These are phyloP conservation scores for Cynanchum wilfordii DNA, from an alignment of 257 asterid species.

Conservation along the genomic window DNA sequence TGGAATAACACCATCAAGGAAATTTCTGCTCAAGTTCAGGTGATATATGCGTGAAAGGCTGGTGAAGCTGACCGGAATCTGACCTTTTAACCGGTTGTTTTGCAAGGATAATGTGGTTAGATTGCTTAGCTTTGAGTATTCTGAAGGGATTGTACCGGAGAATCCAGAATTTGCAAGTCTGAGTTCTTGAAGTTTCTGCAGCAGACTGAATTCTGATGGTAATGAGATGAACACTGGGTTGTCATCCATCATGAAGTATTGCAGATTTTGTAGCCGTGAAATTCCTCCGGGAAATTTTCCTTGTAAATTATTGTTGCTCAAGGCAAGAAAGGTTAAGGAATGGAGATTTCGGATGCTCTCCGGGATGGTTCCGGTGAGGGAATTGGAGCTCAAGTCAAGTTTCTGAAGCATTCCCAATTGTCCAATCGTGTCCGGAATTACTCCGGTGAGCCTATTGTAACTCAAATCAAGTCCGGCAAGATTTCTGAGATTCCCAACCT, in stretches of 20 bases:
- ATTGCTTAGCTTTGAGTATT: slow-evolving; percentile 47
- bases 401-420: slow-evolving; percentile 51
- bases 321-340: slow-evolving; percentile 58
- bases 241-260: slow-evolving; percentile 73
- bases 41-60: slow-evolving; percentile 56
- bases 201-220: slow-evolving; percentile 47
- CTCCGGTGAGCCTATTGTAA: slow-evolving; percentile 48
- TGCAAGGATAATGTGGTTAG: slow-evolving; percentile 64
- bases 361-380: slow-evolving; percentile 56
- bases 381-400: slow-evolving; percentile 74
- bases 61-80: slow-evolving; percentile 52
- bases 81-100: slow-evolving; percentile 56
- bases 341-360: slow-evolving; percentile 33
- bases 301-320: slow-evolving; percentile 51
- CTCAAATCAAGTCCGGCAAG: slow-evolving; percentile 70
- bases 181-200: slow-evolving; percentile 66
- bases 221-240: slow-evolving; percentile 59
- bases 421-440: slow-evolving; percentile 48
- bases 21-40: slow-evolving; percentile 74
- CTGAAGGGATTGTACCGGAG: slow-evolving; percentile 58
- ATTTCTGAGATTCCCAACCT: slow-evolving; percentile 41
- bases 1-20: slow-evolving; percentile 60
- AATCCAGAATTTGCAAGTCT: slow-evolving; percentile 71
- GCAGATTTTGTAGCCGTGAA: slow-evolving; percentile 36
- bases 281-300: slow-evolving; percentile 51